phyloP scores from a whole-genome alignment of 495 filamentous ascomycete genomes.

The Aspergillus conjunctus region DNA sequence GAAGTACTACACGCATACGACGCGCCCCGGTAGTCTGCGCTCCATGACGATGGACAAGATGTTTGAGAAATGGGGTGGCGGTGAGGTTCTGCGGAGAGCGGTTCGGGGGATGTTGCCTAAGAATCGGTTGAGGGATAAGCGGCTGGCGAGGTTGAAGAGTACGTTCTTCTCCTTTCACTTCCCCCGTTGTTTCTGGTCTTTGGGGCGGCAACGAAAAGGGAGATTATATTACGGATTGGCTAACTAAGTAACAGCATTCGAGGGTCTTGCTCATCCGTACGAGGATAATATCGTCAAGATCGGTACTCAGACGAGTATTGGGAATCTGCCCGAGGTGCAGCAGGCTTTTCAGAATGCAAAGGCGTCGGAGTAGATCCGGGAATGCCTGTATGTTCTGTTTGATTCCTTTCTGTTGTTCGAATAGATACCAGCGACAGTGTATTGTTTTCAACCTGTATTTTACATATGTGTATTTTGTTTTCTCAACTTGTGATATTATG shows the following conservation, averaged over 20 bases:
- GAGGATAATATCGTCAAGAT: slow-evolving; percentile 83
- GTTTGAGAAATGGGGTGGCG: slow-evolving; percentile 92
- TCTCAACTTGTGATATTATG: slow-evolving; percentile 29
- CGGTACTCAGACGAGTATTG: slow-evolving; percentile 49
- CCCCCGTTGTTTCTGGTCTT: background rate
- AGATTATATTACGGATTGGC: background rate
- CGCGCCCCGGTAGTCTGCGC: slow-evolving; percentile 82
- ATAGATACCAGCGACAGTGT: slow-evolving; percentile 23
- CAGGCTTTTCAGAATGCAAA: slow-evolving; percentile 50
- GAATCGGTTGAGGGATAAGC: slow-evolving; percentile 83
- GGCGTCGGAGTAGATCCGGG: slow-evolving; percentile 23
- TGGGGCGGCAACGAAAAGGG: no score
- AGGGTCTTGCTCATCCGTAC: slow-evolving; percentile 87
- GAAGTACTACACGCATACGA: slow-evolving; percentile 91
- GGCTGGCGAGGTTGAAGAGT: slow-evolving; percentile 88
- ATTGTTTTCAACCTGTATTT: slow-evolving; percentile 22
- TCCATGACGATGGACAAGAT: slow-evolving; percentile 92
- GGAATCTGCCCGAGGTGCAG: slow-evolving; percentile 48
- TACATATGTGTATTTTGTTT: slow-evolving; percentile 39
- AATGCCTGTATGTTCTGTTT: slow-evolving; percentile 11
- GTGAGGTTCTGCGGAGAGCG: slow-evolving; percentile 87
- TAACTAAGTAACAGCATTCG: slow-evolving; percentile 64
- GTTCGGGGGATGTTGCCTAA: slow-evolving; percentile 98
- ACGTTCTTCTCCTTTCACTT: slow-evolving; percentile 30
- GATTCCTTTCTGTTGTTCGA: slow-evolving; percentile 12